Evolutionary conservation across 805 yeast species (phyloP).

Genomic region (Metschnikowia rubicola): DNA sequence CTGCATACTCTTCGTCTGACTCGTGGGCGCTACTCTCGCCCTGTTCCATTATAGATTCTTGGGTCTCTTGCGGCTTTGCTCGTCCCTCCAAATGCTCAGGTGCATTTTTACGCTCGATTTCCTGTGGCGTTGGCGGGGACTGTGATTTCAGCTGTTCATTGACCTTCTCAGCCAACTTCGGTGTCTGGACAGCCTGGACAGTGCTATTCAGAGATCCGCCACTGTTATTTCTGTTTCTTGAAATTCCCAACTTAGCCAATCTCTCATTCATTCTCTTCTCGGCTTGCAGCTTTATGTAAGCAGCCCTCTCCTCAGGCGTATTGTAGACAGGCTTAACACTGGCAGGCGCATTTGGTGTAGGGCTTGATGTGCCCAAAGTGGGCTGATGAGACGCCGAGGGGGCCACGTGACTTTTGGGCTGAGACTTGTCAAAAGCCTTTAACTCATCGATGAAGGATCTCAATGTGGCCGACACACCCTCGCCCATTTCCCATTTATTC

Average conservation of each 20-base stretch:
- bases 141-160: not conserved
- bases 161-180: conserved; percentile 19
- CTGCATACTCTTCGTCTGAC: conserved; percentile 48
- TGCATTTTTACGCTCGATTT: not conserved
- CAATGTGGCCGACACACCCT: conserved; percentile 67
- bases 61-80: not conserved
- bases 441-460: conserved; percentile 58
- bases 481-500: conserved; percentile 77
- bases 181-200: conserved; percentile 13
- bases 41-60: conserved; percentile 17
- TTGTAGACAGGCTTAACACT: conserved; percentile 26
- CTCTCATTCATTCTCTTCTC: conserved; percentile 78
- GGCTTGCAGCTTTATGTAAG: conserved; percentile 75
- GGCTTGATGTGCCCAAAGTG: conserved; percentile 5
- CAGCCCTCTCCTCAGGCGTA: conserved; percentile 67
- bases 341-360: conserved; percentile 8
- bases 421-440: conserved; percentile 20
- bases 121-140: conserved; percentile 2
- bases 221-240: conserved; percentile 30
- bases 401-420: not conserved
- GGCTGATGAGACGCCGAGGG: not conserved
- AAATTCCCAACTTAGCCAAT: conserved; percentile 75
- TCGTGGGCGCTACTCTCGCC: conserved; percentile 29
- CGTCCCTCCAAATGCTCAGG: not conserved
- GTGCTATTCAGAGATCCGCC: not conserved